phyloP scores from a whole-genome alignment of 1,284 basidiomycete species.

The Vanrija sp. region DNA sequence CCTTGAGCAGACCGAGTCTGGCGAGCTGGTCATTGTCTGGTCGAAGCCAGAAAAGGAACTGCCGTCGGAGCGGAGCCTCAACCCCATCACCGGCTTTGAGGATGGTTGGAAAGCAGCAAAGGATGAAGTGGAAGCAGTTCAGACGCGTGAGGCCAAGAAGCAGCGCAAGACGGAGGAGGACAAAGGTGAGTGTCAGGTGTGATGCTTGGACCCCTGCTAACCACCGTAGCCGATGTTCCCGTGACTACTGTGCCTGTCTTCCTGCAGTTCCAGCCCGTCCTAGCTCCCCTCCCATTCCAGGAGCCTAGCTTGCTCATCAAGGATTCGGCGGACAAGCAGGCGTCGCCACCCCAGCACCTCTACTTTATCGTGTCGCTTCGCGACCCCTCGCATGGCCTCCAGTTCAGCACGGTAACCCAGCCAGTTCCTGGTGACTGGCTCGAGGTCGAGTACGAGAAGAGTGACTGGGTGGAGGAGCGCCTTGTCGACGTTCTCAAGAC shows the following conservation, averaged over 20 bases:
- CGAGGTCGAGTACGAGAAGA: conserved; percentile 73
- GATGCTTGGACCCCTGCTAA: not conserved
- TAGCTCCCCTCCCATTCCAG: conserved; percentile 57
- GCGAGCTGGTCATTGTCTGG: conserved; percentile 81
- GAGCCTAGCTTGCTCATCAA: conserved; percentile 34
- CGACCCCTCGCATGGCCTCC: conserved; percentile 74
- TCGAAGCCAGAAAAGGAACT: conserved; percentile 60
- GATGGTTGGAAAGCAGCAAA: conserved; percentile 75
- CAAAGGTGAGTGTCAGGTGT: conserved; percentile 16
- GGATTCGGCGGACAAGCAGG: conserved; percentile 7
- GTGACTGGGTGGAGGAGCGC: conserved; percentile 92
- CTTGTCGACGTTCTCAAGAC: conserved; percentile 78
- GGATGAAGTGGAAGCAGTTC: conserved; percentile 35
- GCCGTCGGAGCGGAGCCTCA: conserved; percentile 54
- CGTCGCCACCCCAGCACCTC: conserved; percentile 56
- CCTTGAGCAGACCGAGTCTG: conserved; percentile 89
- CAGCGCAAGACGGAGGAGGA: conserved; percentile 8
- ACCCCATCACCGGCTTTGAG: conserved; percentile 76
- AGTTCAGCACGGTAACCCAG: conserved; percentile 73
- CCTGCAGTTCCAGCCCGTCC: conserved; percentile 86
- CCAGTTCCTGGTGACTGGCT: conserved; percentile 76
- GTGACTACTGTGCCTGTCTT: conserved; percentile 89
- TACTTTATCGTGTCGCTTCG: conserved; percentile 79
- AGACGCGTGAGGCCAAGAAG: conserved; percentile 34
- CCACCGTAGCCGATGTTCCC: conserved; percentile 50